Evolutionary conservation across 1,139 yeast genomes (phyloP), one percentile per base, ranked within the genome.

Genomic region (Kodamaea sp.): DNA sequence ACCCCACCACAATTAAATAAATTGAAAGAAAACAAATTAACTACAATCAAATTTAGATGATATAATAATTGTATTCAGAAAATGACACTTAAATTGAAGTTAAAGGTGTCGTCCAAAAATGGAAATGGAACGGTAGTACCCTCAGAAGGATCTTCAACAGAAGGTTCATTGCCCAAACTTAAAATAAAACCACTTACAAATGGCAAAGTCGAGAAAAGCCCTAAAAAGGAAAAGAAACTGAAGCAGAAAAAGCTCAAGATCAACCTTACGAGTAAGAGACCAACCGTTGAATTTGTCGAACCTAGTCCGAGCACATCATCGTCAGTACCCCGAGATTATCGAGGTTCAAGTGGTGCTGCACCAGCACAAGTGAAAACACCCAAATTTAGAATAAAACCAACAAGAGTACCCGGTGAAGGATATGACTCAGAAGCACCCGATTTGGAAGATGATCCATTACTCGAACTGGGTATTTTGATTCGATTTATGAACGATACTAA

Each of bases 391-490:
- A 81, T 90, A 40, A 88, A 87, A 54, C 95, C 95, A 0, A 83
- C 87, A 0, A 66, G 95, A 48, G 74, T 84, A 7, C 95, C 96
- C 0, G 96, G 96, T 1, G 96, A 90, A 51, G 97, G 97, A 0
- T 92, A 92, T 60, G 98, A 92, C 57, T 85, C 96, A 1, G 98
- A 92, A 54, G 97, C 96, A 8, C 96, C 97, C 1, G 97, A 92
- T 52, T 67, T 88, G 32, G 98, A 92, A 58, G 97, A 89, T 43
- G 97, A 92, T 55, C 98, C 98, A 0, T 66, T 88, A 48, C 68
- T 89, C 23, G 97, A 92, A 55, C 95, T 86, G 48, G 96, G 95
- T 0, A 74, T 92, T 2, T 70, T 89, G 1, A 60, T 92, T 35
- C 70, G 98, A 37, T 83, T 92, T 66, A 57, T 86, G 8, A 85